These are phyloP conservation scores for Tarenaya hassleriana DNA, from an alignment of 345 rosid genomes.

Conservation along the genomic window DNA sequence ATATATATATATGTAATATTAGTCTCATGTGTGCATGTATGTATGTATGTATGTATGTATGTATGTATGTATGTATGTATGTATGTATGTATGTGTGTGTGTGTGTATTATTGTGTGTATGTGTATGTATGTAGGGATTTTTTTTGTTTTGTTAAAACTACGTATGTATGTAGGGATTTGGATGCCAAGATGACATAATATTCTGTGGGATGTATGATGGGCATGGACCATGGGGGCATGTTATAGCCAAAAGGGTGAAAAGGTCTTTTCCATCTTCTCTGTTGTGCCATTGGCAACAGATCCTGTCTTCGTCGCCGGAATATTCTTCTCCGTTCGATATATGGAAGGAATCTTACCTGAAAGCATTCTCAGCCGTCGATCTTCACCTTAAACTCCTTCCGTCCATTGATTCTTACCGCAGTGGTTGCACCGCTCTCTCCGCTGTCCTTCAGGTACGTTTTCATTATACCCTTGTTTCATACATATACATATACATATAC, in stretches of 20 bases:
- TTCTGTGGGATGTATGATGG: constrained; percentile 92
- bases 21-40: neutral
- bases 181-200: constrained; percentile 79
- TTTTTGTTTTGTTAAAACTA: neutral
- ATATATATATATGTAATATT: constrained; percentile 6
- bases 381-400: constrained; percentile 59
- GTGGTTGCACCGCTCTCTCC: constrained; percentile 72
- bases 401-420: constrained; percentile 54
- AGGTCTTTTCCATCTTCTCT: constrained; percentile 48
- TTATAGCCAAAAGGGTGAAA: constrained; percentile 55
- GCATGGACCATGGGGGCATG: constrained; percentile 94
- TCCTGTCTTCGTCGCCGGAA: constrained; percentile 30
- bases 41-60: neutral
- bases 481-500: neutral
- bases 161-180: constrained; percentile 48
- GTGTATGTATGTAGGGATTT: neutral
- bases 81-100: constrained; percentile 20
- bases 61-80: neutral
- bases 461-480: no score
- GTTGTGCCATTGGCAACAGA: constrained; percentile 74
- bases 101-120: neutral
- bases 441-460: constrained; percentile 82
- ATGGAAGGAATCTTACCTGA: constrained; percentile 69
- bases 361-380: constrained; percentile 64
- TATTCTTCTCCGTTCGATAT: constrained; percentile 40